These are phyloP conservation scores for Cucurbitaria berberidis DNA, from an alignment of 2,329 filamentous ascomycete species.

Conservation along the genomic window DNA sequence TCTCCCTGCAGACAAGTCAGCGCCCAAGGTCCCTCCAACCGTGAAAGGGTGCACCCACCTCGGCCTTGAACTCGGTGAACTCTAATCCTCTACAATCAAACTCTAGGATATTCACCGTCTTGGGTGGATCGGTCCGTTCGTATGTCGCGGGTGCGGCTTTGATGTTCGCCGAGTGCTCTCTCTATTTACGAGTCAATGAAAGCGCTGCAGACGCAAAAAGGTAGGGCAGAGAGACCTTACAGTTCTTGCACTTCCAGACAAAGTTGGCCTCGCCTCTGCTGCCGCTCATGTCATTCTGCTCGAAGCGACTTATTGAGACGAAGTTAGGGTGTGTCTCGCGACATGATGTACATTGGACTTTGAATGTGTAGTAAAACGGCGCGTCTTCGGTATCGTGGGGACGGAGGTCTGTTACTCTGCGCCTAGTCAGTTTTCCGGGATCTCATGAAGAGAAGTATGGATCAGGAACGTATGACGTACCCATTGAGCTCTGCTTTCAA, in stretches of 20 bases:
- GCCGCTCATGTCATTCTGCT: conserved; percentile 87
- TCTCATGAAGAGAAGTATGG: background rate
- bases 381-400: conserved; percentile 80
- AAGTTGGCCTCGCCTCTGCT: conserved; percentile 97
- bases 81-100: conserved; percentile 95
- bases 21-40: background rate
- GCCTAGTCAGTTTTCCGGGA: background rate
- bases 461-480: conserved; percentile 13
- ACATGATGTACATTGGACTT: conserved; percentile 97
- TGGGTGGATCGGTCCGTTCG: conserved; percentile 72
- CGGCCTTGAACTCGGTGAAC: conserved; percentile 87
- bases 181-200: conserved; percentile 56
- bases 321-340: conserved; percentile 87
- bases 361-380: conserved; percentile 97
- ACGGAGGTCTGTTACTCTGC: conserved; percentile 85
- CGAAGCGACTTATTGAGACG: conserved; percentile 87
- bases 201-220: conserved; percentile 9
- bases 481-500: conserved; percentile 48
- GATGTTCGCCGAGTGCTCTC: conserved; percentile 86
- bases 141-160: conserved; percentile 76
- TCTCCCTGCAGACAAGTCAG: conserved; percentile 68
- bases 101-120: conserved; percentile 79
- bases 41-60: conserved; percentile 61
- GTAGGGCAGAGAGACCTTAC: conserved; percentile 70
- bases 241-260: conserved; percentile 99